These are phyloP conservation scores for Akanthomyces lecanii DNA, from an alignment of 2,329 filamentous ascomycete species.

Conservation along the genomic window DNA sequence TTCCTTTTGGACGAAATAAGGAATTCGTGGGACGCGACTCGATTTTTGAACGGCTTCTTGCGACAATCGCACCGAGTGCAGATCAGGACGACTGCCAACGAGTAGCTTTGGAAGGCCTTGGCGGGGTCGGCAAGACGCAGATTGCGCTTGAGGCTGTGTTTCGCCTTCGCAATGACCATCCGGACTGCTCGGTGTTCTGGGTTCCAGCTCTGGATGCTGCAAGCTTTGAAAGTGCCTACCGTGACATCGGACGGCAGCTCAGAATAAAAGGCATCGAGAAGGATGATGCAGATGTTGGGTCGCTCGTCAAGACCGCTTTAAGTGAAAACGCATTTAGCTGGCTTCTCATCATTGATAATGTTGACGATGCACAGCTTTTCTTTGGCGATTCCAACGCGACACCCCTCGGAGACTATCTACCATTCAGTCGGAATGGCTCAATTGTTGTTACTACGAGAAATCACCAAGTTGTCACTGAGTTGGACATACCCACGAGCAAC, in stretches of 20 bases:
- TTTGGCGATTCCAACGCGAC: slow-evolving; percentile 17
- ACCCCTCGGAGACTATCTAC: slow-evolving; percentile 23
- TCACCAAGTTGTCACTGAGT: slow-evolving; percentile 5
- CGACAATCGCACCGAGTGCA: slow-evolving; percentile 8
- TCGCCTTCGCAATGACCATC: slow-evolving; percentile 23
- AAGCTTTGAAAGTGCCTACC: slow-evolving; percentile 34
- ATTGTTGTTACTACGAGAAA: slow-evolving; percentile 24
- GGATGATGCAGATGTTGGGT: slow-evolving; percentile 32
- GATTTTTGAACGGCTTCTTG: slow-evolving; percentile 21
- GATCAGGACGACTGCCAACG: slow-evolving; percentile 23
- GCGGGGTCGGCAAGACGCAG: slow-evolving; percentile 37
- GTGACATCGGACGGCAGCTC: slow-evolving; percentile 29
- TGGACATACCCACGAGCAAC: slow-evolving; percentile 15
- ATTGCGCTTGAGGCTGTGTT: slow-evolving; percentile 34
- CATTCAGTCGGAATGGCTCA: slow-evolving; percentile 17
- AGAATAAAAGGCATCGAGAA: slow-evolving; percentile 28
- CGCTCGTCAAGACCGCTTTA: slow-evolving; percentile 32
- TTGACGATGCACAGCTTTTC: slow-evolving; percentile 34
- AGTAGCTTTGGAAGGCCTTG: slow-evolving; percentile 28
- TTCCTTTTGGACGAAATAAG: slow-evolving; percentile 26
- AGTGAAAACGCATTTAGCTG: slow-evolving; percentile 29
- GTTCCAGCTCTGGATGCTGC: slow-evolving; percentile 28
- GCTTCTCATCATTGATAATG: slow-evolving; percentile 44
- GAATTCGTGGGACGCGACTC: slow-evolving; percentile 25
- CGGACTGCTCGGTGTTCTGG: slow-evolving; percentile 39